Base-by-base conservation (phyloP, 768 basidiomycete genomes). In the Imleria badia region DNA sequence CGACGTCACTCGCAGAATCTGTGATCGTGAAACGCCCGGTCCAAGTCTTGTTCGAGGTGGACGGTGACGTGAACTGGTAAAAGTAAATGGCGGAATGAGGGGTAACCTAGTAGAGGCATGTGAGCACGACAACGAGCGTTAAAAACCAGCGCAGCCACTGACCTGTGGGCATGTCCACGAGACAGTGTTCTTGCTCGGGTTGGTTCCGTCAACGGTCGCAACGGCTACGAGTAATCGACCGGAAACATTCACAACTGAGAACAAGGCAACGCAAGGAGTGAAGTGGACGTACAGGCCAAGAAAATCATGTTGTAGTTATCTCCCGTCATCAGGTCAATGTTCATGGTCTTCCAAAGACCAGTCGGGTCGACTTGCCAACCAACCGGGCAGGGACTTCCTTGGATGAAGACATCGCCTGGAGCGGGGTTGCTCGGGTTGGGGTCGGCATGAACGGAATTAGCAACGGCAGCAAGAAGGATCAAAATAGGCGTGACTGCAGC, bases 291-390 rank as follows among this genome's bases (percentile, higher is more conserved):
- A 90, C 88, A 83, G 13, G 84, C 81, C 52, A 92, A 59, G 60
- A 77, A 80, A 38, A 82, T 64, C 89, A 92, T 92, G 36, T 77
- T 58, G 47, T 78, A 70, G 73, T 94, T 92, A 64, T 78, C 66
- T 6, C 91, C 91, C 1, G 87, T 85, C 89, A 90, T 92, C 68
- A 93, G 80, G 67, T 90, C 75, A 52, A 94, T 88, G 57, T 77
- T 72, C 83, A 87, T 90, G 55, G 74, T 67, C 65, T 80, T 84
- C 91, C 91, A 94, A 15, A 56, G 59, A 20, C 83, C 83, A 14
- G 79, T 78, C 6, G 71, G 52, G 63, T 91, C 89, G 8, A 73
- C 77, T 1, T 64, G 63, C 91, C 91, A 94, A 12, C 66, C 62
- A 40, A 86, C 75, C 29, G 66, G 60, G 64, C 90, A 93, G 4